phyloP scores from a whole-genome alignment of 768 basidiomycete genomes.

The Nidularia pulvinata region DNA sequence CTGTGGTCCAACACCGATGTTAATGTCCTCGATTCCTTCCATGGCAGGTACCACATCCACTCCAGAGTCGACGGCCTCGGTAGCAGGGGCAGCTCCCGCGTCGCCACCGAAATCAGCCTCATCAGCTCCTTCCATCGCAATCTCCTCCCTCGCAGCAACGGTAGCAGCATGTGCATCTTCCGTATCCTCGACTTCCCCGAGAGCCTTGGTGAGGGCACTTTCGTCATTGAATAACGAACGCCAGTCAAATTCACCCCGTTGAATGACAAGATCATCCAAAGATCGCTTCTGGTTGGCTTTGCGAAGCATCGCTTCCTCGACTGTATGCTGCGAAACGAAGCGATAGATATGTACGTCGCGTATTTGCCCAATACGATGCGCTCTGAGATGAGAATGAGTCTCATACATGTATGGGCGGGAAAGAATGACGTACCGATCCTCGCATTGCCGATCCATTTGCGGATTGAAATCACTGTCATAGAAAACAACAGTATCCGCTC shows the following conservation, averaged over 20 bases:
- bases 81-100: conserved; percentile 8
- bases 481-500: conserved; percentile 95
- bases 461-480: conserved; percentile 98
- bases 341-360: conserved; percentile 97
- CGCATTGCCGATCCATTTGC: conserved; percentile 97
- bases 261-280: conserved; percentile 89
- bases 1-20: conserved; percentile 6
- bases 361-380: conserved; percentile 98
- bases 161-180: conserved; percentile 86
- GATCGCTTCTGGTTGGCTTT: conserved; percentile 98
- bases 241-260: conserved; percentile 96
- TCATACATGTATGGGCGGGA: neutral
- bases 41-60: neutral
- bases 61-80: conserved; percentile 1
- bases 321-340: conserved; percentile 86
- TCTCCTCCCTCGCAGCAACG: conserved; percentile 74
- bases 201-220: conserved; percentile 63
- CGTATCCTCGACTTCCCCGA: conserved; percentile 86
- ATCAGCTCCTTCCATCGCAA: conserved; percentile 74
- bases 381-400: conserved; percentile 42
- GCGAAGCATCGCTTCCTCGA: conserved; percentile 95
- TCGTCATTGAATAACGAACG: conserved; percentile 76
- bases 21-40: conserved; percentile 10
- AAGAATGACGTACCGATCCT: conserved; percentile 67
- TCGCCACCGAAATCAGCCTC: conserved; percentile 77